These are phyloP conservation scores for Orbilia quercus DNA, from an alignment of 2,329 filamentous ascomycete species.

Conservation along the genomic window DNA sequence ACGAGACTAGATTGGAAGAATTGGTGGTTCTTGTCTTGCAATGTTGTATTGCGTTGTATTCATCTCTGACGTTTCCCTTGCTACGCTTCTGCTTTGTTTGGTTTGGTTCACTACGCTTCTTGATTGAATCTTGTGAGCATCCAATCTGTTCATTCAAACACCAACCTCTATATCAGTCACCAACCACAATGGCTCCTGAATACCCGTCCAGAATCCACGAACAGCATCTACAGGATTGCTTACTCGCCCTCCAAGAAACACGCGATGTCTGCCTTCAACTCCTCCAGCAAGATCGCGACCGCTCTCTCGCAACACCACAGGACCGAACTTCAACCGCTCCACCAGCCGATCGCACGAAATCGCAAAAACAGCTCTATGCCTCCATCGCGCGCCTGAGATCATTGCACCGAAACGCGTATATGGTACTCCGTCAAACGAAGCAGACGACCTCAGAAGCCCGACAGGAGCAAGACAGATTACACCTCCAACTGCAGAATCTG, in stretches of 20 bases:
- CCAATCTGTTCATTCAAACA: background rate
- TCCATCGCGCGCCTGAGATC: constrained; percentile 83
- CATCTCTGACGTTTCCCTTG: too few species aligned
- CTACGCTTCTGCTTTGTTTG: too few species aligned
- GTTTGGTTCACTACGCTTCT: too few species aligned
- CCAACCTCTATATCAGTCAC: background rate
- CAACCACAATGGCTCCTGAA: constrained; percentile 43
- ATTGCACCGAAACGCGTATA: constrained; percentile 82
- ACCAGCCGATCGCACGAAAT: constrained; percentile 73
- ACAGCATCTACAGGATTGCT: constrained; percentile 58
- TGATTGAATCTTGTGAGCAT: background rate
- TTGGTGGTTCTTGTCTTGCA: too few species aligned
- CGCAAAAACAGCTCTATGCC: constrained; percentile 82
- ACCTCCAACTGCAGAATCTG: constrained; percentile 92
- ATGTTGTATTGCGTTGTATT: too few species aligned
- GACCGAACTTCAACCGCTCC: constrained; percentile 64
- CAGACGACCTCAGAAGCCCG: constrained; percentile 84
- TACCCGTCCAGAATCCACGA: constrained; percentile 54
- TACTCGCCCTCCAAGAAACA: constrained; percentile 58
- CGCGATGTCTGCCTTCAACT: constrained; percentile 59
- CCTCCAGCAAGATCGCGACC: constrained; percentile 54
- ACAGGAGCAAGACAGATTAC: constrained; percentile 89
- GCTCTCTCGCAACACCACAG: constrained; percentile 17
- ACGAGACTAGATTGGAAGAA: too few species aligned
- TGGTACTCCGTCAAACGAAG: constrained; percentile 86